Evolutionary conservation across 73 alveolate species (phyloP), one percentile per base, ranked within the genome.

Genomic region (Symbiodinium pilosum): DNA sequence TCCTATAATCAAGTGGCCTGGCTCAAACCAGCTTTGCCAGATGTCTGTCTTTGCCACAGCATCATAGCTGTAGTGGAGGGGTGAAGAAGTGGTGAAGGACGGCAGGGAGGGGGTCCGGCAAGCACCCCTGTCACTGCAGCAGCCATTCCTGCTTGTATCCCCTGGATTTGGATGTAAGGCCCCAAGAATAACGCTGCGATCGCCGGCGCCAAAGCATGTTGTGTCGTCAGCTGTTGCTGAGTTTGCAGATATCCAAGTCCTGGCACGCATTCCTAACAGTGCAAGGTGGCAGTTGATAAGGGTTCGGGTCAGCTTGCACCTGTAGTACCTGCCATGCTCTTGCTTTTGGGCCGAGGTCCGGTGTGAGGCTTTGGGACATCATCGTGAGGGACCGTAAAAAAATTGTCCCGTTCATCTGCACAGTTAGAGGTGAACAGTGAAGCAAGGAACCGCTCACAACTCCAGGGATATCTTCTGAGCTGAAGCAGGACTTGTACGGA

Each of bases 361-460:
- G 98, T 73, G 98, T 93, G 91, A 93, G 98, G 83, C 92, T 93
- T 73, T 93, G 98, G 98, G 98, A 93, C 92, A 81, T 93, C 98
- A 93, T 93, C 91, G 98, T 93, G 71, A 71, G 42, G 98, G 98
- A 77, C 93, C 4, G 69, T 69, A 3, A n/a, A 30, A 7, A 2
- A 4, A 34, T 18, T 47, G 38, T 36, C 43, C 14, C 86, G n/a
- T 0, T 12, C 52, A 24, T 36, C 71, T 21, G 71, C 12, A 21
- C 21, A 52, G 21, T 21, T 12, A 12, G 71, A 16, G 71, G n/a
- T n/a, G n/a, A n/a, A n/a, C n/a, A n/a, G n/a, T n/a, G n/a, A n/a
- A n/a, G n/a, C n/a, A n/a, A n/a, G n/a, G n/a, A n/a, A n/a, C n/a
- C n/a, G n/a, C n/a, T n/a, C n/a, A n/a, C n/a, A n/a, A n/a, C n/a